A percentile compares a stretch with the other conserved stretches of the same genome.
Conservation (phyloP, 2,329 filamentous ascomycete species). For the Penicillium oxalicum region DNA sequence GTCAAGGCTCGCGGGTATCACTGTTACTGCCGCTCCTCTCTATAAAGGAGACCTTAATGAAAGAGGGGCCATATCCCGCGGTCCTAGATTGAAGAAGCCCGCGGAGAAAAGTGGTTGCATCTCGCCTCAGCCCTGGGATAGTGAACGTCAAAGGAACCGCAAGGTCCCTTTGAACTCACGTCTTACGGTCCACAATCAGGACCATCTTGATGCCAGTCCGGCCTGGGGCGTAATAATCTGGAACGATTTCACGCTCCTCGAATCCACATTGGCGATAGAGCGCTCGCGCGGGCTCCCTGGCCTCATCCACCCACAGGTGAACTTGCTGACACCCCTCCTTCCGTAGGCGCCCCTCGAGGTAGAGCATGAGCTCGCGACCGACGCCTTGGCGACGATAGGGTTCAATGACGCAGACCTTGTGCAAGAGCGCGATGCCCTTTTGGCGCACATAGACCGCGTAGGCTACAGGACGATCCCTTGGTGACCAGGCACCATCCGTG, state of each 20-base stretch:
- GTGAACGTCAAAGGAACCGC: conserved; percentile 16
- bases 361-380: conserved; percentile 41
- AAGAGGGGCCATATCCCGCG: conserved; percentile 10
- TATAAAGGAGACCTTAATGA: conserved; percentile 8
- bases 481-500: conserved; percentile 6
- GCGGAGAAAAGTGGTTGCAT: background rate
- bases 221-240: conserved; percentile 47
- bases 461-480: conserved; percentile 30
- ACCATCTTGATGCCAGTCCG: conserved; percentile 44
- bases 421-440: conserved; percentile 43
- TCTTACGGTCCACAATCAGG: conserved; percentile 28
- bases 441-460: conserved; percentile 46
- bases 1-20: conserved; percentile 1
- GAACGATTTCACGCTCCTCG: conserved; percentile 40
- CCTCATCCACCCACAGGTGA: conserved; percentile 49
- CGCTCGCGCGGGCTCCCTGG: conserved; percentile 39
- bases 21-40: conserved; percentile 14
- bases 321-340: conserved; percentile 45
- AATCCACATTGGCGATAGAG: conserved; percentile 45
- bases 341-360: conserved; percentile 39
- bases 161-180: conserved; percentile 16
- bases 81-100: conserved; percentile 7
- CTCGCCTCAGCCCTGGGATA: background rate
- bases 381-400: conserved; percentile 44
- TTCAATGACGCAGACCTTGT: conserved; percentile 49